Evolutionary conservation across 768 basidiomycete species (phyloP), one percentile per base, ranked within the genome.

Genomic region (Leccinum imitatum): DNA sequence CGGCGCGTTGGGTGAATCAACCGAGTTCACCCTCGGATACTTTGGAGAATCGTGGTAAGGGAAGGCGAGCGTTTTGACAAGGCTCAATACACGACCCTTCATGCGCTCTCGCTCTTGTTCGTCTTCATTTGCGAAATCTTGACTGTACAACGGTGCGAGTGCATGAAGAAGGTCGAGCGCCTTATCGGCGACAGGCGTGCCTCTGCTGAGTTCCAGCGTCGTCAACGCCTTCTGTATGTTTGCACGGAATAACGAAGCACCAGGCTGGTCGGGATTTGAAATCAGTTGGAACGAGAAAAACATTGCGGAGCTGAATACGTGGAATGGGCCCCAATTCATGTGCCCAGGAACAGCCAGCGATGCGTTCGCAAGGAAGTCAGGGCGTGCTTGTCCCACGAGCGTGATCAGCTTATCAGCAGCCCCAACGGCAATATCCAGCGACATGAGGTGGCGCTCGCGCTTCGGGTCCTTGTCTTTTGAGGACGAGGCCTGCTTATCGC

Each of bases 201-300:
- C 87, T 23, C 82, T 81, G 59, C 82, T 84, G 65, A 86, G 83
- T 61, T 89, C 87, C 30, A 92, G 79, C 19, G 84, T 86, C 13
- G 77, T 69, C 61, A 87, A 80, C 14, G 87, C 85, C 70, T 87
- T 88, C 65, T 82, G 82, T 67, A 93, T 88, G 66, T 87, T 89
- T 35, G 82, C 82, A 19, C 90, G 87, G 76, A 91, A 91, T 37
- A 90, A 78, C 30, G 83, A 83, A 47, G 89, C 89, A 25, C 88
- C 90, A 50, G 88, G 87, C 63, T 91, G 90, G 61, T 89, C 89
- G 54, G 90, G 87, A 66, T 90, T 87, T 37, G 86, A 82, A 66
- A 92, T 87, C 53, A 93, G 81, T 67, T 93, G 90, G 76, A 92
- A 92, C n/a, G 89, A 89, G 81, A 93, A 91, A 76, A 93, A 93